phyloP scores from a whole-genome alignment of 176 grass and related monocot species.

The Eleusine indica region DNA sequence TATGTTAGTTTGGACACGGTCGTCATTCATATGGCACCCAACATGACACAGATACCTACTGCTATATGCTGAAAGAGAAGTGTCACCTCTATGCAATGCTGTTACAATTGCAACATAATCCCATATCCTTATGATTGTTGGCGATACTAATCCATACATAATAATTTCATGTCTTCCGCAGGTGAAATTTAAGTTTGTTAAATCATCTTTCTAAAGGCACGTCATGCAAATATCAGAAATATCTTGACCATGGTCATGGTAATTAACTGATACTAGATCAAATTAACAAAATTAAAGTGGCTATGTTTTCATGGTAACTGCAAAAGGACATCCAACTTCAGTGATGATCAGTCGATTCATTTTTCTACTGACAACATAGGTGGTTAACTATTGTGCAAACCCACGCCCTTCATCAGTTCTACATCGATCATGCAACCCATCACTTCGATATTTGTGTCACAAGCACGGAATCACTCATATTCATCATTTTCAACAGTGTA shows the following conservation, averaged over 20 bases:
- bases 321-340: neutral
- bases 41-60: neutral
- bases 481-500: neutral
- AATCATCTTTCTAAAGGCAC: constrained; percentile 3
- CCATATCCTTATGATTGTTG: neutral
- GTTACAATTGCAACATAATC: neutral
- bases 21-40: neutral
- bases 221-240: constrained; percentile 9
- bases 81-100: neutral
- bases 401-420: no score
- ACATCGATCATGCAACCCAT: no score
- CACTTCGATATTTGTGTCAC: neutral
- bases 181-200: neutral
- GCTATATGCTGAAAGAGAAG: no score
- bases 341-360: neutral
- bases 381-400: neutral
- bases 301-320: neutral
- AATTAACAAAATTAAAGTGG: neutral
- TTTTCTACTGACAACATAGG: neutral
- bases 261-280: constrained; percentile 19
- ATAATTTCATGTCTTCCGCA: neutral
- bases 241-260: constrained; percentile 6
- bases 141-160: neutral
- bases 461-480: neutral
- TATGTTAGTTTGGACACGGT: neutral